Base-by-base conservation (phyloP, 306 rosid genomes). In the Cyamopsis tetragonoloba region DNA sequence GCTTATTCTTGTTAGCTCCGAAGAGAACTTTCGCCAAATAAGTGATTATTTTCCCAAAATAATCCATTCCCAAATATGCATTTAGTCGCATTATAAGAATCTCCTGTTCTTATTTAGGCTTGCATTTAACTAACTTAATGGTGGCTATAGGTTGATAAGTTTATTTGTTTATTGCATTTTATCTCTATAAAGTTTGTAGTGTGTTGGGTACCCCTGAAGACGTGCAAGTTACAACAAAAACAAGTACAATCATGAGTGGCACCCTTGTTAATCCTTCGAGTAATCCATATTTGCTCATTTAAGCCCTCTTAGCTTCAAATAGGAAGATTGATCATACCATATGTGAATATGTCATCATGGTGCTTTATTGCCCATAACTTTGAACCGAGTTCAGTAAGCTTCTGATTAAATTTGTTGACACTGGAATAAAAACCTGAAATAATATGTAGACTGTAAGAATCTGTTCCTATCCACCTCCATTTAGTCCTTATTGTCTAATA, bases 191-290 rank as follows among this genome's bases (percentile, higher is more conserved):
- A n/a, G n/a, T n/a, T n/a, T 12, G 17, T 41, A 13, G 56, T 18
- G 15, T 19, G 7, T 59, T 6, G 22, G 64, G 8, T 22, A 54
- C 18, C 32, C 20, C 7, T 39, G 32, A n/a, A 55, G 9, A 22
- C 11, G 19, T 55, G 44, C 12, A 54, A 39, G 53, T 59, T 14
- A 11, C 51, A 15, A 37, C 23, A 61, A 35, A 27, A n/a, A 38
- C 3, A n/a, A 7, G 14, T 13, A 63, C 24, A 30, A 6, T 30
- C 54, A 32, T 14, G 18, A 5, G 51, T 38, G 22, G 41, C 30
- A 41, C 46, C 72, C n/a, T 13, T 53, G 32, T 15, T 51, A 43
- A 57, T 44, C 49, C 68, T 71, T 70, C 69, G 17, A 34, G 22
- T 77, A 42, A 28, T 55, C 7, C 13, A 20, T 37, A n/a, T 18